Percentiles rank a stretch among this genome's conserved stretches.
Conservation (phyloP, 2,329 filamentous ascomycete genomes). For the Huntiella moniliformis region DNA sequence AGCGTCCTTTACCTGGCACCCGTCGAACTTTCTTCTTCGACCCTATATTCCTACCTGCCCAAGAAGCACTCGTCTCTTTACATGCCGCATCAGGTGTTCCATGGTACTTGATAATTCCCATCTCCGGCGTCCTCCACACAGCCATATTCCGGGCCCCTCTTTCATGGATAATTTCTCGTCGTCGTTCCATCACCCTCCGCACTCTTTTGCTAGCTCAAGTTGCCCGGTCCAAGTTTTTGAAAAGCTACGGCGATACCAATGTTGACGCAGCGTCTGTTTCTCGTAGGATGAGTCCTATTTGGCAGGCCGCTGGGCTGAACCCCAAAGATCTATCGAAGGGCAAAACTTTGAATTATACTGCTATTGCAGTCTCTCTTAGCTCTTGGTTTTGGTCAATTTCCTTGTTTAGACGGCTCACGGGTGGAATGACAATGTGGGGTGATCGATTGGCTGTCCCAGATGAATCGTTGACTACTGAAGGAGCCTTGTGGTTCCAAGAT, state of each 20-base stretch:
- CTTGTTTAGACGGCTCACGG: constrained; percentile 14
- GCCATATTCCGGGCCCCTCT: constrained; percentile 28
- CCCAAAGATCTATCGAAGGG: constrained; percentile 11
- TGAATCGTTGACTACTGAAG: constrained; percentile 27
- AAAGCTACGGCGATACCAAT: constrained; percentile 17
- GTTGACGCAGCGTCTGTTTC: background rate
- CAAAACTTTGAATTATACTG: constrained; percentile 13
- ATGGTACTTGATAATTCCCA: constrained; percentile 36
- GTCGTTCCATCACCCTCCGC: constrained; percentile 14
- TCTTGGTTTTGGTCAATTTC: constrained; percentile 13
- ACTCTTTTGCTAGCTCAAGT: constrained; percentile 14
- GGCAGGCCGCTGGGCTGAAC: background rate
- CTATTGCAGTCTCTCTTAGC: constrained; percentile 13
- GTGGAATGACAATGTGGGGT: constrained; percentile 12
- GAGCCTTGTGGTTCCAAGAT: constrained; percentile 37
- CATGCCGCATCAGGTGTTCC: constrained; percentile 27
- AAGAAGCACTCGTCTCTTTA: constrained; percentile 24
- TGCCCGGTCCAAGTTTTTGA: constrained; percentile 12
- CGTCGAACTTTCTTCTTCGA: constrained; percentile 9
- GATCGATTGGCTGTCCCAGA: constrained; percentile 17
- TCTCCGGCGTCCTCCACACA: constrained; percentile 29
- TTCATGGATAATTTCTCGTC: constrained; percentile 21
- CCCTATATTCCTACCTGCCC: constrained; percentile 20
- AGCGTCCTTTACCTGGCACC: background rate
- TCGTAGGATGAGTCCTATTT: background rate